Evolutionary conservation across 495 filamentous ascomycete species (phyloP), one percentile per base, ranked within the genome.

Genomic region (Talaromyces trachyspermus): DNA sequence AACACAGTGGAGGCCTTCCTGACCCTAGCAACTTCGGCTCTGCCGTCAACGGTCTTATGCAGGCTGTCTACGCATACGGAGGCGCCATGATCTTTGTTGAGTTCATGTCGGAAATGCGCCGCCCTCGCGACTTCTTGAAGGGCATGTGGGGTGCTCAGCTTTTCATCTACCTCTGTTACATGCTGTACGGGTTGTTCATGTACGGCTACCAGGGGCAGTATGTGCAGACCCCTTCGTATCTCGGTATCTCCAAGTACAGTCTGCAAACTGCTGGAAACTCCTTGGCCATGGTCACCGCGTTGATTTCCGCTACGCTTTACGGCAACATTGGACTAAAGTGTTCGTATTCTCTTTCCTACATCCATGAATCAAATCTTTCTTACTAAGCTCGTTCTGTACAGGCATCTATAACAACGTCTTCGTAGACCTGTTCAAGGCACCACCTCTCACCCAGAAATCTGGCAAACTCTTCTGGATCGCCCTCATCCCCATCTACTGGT

Each of bases 31-130:
- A 30, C 37, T 66, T 65, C 26, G 45, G 61, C 18, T 73, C 60
- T 12, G 63, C 68, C n/a, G 49, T 82, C 37, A 75, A 72, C 43
- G 79, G 77, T 25, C 62, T 78, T 22, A 80, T 79, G 62, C 71
- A 78, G 45, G 76, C 72, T n/a, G 78, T 83, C 8, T 79, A 74
- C 54, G 71, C 77, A 2, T 83, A 80, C 51, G 79, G 78, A 43
- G 79, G 79, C 25, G 68, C 74, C 7, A 68, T 77, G 59, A 54
- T 83, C 17, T 86, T 84, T 60, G 70, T 76, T 42, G 80, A 82
- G 54, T 82, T 86, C 62, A 68, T 83, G 56, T 70, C 80, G 10
- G 82, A 86, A 60, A 84, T 82, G 77, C 74, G 76, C 22, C 71
- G 74, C 33, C 79, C 79, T 3, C 64, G 62, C 48, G 80, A 84